Evolutionary conservation across 257 asterid species (phyloP), one percentile per base, ranked within the genome.

Genomic region (Mitragyna speciosa): DNA sequence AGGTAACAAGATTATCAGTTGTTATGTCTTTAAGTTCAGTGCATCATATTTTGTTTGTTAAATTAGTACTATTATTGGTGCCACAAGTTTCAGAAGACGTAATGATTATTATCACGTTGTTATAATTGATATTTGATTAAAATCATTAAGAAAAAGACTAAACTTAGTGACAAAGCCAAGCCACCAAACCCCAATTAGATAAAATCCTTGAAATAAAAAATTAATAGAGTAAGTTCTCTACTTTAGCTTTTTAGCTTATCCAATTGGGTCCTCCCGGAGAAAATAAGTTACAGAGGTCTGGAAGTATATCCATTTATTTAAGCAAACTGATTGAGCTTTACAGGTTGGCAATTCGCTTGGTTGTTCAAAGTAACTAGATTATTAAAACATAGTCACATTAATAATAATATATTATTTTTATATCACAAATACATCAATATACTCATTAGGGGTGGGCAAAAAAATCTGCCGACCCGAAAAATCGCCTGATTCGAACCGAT

Each of bases 121-220:
- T 39, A 64, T 65, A 28, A 24, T 78, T 73, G 63, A 72, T 39
- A 30, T 80, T 58, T 30, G 76, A 79, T 39, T 48, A 81, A 70
- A 72, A 76, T 30, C 59, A 71, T 67, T 70, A 74, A 72, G 76
- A 83, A 72, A 63, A 84, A 59, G 59, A 72, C 85, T 51, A 84
- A 36, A 36, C 39, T 74, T 80, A 63, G 69, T 82, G 91, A 91
- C 85, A 85, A 73, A 74, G 88, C 86, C 89, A 89, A 79, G 72
- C 77, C 65, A 88, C 90, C 93, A 76, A 83, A 86, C 87, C 83
- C 31, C 63, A 63, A 49, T 84, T 73, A 70, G 86, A 69, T 78
- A 79, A 45, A 71, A 36, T 41, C 74, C 78, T 71, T 81, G 30
- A 17, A 47, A 59, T 79, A 75, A 77, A 24, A 15, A 31, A 22